Conservation (phyloP, 2,329 filamentous ascomycete species). For the Hymenoscyphus fructigenus region DNA sequence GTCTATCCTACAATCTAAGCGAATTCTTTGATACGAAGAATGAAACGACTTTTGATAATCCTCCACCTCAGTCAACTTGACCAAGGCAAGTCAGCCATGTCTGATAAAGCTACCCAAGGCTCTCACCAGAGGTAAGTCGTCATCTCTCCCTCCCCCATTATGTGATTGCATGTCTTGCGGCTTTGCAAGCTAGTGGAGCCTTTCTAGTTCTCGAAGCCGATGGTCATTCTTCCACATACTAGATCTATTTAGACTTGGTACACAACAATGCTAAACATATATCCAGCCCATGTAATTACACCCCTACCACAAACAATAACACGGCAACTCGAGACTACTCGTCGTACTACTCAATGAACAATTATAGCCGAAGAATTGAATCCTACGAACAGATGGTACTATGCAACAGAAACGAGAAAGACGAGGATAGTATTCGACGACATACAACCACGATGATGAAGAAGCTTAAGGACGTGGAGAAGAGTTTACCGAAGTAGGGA, state of each 20-base stretch:
- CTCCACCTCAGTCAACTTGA: neutral
- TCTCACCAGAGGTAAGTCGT: neutral
- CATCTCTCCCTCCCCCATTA: slow-evolving; percentile 58
- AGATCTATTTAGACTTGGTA: slow-evolving; percentile 35
- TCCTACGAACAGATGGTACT: neutral
- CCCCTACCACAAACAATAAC: neutral
- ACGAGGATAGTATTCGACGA: neutral
- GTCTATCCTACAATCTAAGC: too few species aligned
- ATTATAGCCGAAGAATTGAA: neutral
- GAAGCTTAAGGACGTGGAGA: slow-evolving; percentile 5
- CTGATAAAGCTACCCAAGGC: neutral
- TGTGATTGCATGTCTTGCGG: slow-evolving; percentile 74
- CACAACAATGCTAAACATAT: neutral
- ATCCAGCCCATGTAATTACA: neutral
- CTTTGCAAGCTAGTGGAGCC: slow-evolving; percentile 75
- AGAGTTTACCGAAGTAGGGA: neutral
- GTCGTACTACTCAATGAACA: neutral
- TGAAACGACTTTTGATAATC: neutral
- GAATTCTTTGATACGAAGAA: neutral
- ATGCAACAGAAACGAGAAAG: neutral
- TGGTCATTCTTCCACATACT: slow-evolving; percentile 67
- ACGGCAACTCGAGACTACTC: neutral
- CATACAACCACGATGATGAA: neutral
- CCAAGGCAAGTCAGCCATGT: neutral
- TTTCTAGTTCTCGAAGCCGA: slow-evolving; percentile 75